A percentile compares a stretch with the other conserved stretches of the same genome.
Conservation (phyloP, 371 early-diverging fungal genomes). For the Massospora cicadina region DNA sequence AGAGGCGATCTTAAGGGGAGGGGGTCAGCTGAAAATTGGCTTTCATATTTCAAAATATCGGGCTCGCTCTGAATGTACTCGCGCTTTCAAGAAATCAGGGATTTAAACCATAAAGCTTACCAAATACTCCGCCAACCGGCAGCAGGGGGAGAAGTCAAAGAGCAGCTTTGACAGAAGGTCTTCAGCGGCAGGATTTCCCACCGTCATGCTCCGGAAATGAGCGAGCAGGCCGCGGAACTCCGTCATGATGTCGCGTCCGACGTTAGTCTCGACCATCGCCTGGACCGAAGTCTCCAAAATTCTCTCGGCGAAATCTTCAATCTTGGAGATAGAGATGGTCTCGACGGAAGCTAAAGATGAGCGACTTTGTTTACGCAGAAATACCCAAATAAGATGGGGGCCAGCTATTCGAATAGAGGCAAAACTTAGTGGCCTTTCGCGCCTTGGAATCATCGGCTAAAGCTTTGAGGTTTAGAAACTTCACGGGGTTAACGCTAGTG, state of each 20-base stretch:
- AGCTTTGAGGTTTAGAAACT: neutral
- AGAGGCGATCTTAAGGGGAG: neutral
- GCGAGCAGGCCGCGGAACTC: slow-evolving; percentile 29
- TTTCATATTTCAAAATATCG: neutral
- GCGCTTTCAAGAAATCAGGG: neutral
- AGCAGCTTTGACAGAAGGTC: slow-evolving; percentile 32
- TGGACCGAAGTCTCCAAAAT: slow-evolving; percentile 21
- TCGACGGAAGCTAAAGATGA: slow-evolving; percentile 19
- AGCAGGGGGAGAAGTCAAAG: slow-evolving; percentile 36
- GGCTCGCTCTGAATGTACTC: neutral
- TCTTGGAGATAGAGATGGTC: slow-evolving; percentile 16
- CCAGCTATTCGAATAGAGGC: slow-evolving; percentile 26
- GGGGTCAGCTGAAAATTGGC: neutral
- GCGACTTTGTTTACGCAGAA: neutral
- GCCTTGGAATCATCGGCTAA: neutral
- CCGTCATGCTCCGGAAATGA: slow-evolving; percentile 25
- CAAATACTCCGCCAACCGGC: slow-evolving; percentile 31
- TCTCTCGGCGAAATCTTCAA: slow-evolving; percentile 18
- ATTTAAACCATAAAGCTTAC: neutral
- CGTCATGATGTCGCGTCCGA: slow-evolving; percentile 28
- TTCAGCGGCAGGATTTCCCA: slow-evolving; percentile 29
- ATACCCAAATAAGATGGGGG: slow-evolving; percentile 18
- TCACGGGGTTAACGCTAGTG: neutral
- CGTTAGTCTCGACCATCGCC: slow-evolving; percentile 18
- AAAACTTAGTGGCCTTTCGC: neutral